phyloP scores from a whole-genome alignment of 352 stramenopile genomes.

The Pythium oligandrum region DNA sequence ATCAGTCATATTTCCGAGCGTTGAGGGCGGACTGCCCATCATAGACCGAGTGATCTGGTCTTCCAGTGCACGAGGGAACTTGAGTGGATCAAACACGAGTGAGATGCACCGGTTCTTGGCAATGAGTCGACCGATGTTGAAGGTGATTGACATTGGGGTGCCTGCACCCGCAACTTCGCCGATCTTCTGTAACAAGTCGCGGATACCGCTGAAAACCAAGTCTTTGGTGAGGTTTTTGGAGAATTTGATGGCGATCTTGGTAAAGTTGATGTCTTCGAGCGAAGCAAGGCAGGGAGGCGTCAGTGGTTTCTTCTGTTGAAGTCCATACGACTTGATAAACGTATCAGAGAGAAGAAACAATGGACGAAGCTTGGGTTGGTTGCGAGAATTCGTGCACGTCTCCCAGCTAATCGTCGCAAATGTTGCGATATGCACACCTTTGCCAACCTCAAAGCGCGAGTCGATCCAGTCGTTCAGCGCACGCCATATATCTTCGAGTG shows the following conservation, averaged over 20 bases:
- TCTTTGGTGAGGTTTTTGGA: constrained; percentile 71
- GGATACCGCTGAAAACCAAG: constrained; percentile 57
- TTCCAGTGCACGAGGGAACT: constrained; percentile 53
- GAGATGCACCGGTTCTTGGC: constrained; percentile 70
- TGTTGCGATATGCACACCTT: constrained; percentile 72
- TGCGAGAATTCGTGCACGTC: constrained; percentile 46
- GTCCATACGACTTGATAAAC: constrained; percentile 56
- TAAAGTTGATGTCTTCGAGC: constrained; percentile 80
- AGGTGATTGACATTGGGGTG: constrained; percentile 49
- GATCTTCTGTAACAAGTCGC: constrained; percentile 72
- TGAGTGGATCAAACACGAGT: constrained; percentile 63
- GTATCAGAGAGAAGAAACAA: constrained; percentile 65
- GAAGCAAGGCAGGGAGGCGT: constrained; percentile 29
- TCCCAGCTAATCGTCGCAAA: constrained; percentile 75
- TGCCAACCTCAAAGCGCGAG: constrained; percentile 57
- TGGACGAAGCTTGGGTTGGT: constrained; percentile 52
- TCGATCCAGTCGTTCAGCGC: constrained; percentile 79
- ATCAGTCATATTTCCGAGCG: constrained; percentile 46
- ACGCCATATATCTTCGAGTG: constrained; percentile 62
- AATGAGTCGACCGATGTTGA: constrained; percentile 66
- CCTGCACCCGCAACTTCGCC: constrained; percentile 53
- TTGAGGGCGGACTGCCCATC: constrained; percentile 34
- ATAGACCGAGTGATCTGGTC: constrained; percentile 55
- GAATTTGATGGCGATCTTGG: constrained; percentile 82
- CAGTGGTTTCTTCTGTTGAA: constrained; percentile 39